Conservation (phyloP, 768 basidiomycete genomes). For the Pisolithus orientalis region DNA sequence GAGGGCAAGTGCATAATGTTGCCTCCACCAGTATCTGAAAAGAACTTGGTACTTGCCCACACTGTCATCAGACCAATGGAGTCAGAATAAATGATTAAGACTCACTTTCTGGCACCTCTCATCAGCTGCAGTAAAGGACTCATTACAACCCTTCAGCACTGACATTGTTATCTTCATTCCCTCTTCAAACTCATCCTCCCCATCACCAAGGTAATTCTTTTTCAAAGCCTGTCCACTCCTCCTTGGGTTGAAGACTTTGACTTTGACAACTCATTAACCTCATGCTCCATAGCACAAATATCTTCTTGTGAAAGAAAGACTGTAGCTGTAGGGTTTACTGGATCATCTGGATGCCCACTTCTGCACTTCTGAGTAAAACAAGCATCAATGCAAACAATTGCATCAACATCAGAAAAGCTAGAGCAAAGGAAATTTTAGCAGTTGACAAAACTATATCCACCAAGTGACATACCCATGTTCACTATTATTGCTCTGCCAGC, state of each 20-base stretch:
- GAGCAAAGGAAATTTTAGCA: background rate
- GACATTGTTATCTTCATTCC: slow-evolving; percentile 20
- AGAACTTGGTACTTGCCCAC: no score
- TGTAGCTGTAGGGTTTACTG: slow-evolving; percentile 8
- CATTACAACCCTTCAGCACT: slow-evolving; percentile 27
- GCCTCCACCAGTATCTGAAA: no score
- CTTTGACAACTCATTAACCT: background rate
- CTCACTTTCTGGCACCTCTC: no score
- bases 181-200: no score
- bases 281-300: background rate
- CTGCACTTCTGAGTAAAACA: slow-evolving; percentile 31
- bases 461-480: background rate
- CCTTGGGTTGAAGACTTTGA: background rate
- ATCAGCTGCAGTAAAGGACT: background rate
- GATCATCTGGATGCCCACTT: slow-evolving; percentile 3
- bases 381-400: slow-evolving; percentile 28
- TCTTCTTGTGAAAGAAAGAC: slow-evolving; percentile 16
- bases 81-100: no score
- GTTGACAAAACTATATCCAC: background rate
- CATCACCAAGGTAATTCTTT: background rate
- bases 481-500: background rate
- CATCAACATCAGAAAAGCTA: slow-evolving; percentile 14
- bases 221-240: background rate
- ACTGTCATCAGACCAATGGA: no score
- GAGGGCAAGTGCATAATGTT: no score